These are phyloP conservation scores for Haematococcus lacustris DNA, from an alignment of 139 green algal genomes.

Conservation along the genomic window DNA sequence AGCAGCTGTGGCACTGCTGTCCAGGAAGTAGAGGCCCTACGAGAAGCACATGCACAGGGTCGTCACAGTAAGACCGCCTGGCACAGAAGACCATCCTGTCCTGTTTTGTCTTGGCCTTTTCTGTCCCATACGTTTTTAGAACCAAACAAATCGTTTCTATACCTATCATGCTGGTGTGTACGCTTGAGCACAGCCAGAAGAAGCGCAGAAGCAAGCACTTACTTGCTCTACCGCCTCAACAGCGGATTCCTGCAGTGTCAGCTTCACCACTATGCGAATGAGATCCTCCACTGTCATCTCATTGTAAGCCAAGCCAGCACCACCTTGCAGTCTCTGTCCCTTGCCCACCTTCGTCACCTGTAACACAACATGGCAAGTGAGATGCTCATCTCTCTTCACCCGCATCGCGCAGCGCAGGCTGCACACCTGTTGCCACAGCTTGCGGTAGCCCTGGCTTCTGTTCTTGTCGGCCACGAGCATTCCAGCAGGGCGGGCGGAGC, in stretches of 20 bases:
- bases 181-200: neutral
- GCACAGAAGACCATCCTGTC: neutral
- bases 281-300: slow-evolving; percentile 50
- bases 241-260: slow-evolving; percentile 35
- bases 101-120: neutral
- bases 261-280: slow-evolving; percentile 30
- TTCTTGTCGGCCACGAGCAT: too few species aligned
- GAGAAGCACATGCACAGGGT: neutral
- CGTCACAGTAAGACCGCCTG: neutral
- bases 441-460: too few species aligned
- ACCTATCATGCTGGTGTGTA: too few species aligned
- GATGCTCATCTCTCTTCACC: too few species aligned
- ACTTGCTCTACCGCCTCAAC: slow-evolving; percentile 31
- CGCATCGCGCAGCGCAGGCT: too few species aligned
- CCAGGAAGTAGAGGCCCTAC: slow-evolving; percentile 66
- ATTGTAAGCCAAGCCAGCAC: too few species aligned
- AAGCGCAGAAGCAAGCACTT: neutral
- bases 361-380: too few species aligned
- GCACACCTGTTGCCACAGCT: too few species aligned
- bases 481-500: too few species aligned
- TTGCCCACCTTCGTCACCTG: too few species aligned
- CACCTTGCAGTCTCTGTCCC: too few species aligned
- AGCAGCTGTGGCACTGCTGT: slow-evolving; percentile 62
- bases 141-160: neutral
- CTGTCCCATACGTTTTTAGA: neutral